Evolutionary conservation across 768 basidiomycete species (phyloP).

Genomic region (Rhizopogon vesiculosus): DNA sequence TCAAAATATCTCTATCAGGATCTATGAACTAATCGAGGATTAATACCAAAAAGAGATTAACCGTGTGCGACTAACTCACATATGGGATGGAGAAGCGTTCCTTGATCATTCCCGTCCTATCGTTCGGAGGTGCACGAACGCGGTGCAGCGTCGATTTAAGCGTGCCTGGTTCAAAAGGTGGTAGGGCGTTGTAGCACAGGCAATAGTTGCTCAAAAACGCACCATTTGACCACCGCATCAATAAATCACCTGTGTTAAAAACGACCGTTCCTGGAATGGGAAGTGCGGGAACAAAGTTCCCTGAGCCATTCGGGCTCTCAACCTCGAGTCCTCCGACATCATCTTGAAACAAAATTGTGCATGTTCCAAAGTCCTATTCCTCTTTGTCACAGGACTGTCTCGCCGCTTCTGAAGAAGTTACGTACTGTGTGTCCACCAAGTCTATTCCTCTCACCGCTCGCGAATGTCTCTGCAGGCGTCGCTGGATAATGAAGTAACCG

Average conservation of each 20-base stretch:
- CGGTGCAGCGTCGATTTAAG: conserved; percentile 42
- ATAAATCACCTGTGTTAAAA: conserved; percentile 48
- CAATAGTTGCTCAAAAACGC: neutral
- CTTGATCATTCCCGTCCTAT: conserved; percentile 32
- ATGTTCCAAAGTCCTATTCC: conserved; percentile 44
- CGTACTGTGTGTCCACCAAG: conserved; percentile 29
- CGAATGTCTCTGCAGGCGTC: conserved; percentile 20
- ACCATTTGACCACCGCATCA: conserved; percentile 41
- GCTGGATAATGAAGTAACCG: conserved; percentile 54
- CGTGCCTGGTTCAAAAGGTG: conserved; percentile 12
- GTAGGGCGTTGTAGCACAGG: neutral
- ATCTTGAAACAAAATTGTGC: conserved; percentile 62
- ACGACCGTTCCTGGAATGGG: conserved; percentile 43
- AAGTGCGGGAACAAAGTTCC: conserved; percentile 36
- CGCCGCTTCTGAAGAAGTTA: neutral
- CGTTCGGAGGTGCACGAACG: conserved; percentile 37
- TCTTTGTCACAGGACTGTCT: neutral
- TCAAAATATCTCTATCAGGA: conserved; percentile 32
- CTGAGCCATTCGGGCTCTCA: conserved; percentile 46
- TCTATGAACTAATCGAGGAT: conserved; percentile 22
- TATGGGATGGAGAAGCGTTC: conserved; percentile 62
- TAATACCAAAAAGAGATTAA: neutral
- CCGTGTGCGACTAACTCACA: conserved; percentile 26
- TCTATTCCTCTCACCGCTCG: conserved; percentile 25
- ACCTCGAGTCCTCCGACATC: conserved; percentile 58